These are phyloP conservation scores for Podospora tetraspora DNA, from an alignment of 495 filamentous ascomycete species.

Conservation along the genomic window DNA sequence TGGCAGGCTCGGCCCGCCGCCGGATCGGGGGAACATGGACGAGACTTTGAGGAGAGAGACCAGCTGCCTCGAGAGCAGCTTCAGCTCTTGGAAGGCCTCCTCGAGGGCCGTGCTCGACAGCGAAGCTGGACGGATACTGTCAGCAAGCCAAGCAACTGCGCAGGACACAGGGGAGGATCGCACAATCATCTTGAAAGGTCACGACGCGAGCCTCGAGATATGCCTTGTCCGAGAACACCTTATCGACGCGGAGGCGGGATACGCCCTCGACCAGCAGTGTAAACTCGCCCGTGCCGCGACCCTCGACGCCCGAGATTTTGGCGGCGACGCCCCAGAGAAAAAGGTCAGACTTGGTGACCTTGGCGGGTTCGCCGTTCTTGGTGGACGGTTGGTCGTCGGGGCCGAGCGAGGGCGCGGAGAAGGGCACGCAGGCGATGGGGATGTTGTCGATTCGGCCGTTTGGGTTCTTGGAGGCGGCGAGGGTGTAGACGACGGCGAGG, in stretches of 20 bases:
- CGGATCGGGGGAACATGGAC: slow-evolving; percentile 60
- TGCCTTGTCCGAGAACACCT: slow-evolving; percentile 68
- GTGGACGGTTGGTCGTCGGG: slow-evolving; percentile 66
- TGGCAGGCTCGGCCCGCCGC: slow-evolving; percentile 57
- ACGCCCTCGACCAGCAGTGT: slow-evolving; percentile 81
- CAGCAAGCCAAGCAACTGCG: neutral
- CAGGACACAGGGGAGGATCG: slow-evolving; percentile 29
- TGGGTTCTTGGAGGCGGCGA: slow-evolving; percentile 55
- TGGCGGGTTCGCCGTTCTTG: slow-evolving; percentile 43
- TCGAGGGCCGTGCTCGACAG: slow-evolving; percentile 52
- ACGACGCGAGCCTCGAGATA: slow-evolving; percentile 77
- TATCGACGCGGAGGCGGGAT: slow-evolving; percentile 68
- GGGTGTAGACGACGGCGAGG: slow-evolving; percentile 68
- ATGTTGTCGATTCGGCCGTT: slow-evolving; percentile 58
- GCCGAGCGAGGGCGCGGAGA: slow-evolving; percentile 63
- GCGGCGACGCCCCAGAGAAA: slow-evolving; percentile 73
- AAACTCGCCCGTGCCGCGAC: slow-evolving; percentile 69
- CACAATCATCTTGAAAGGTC: slow-evolving; percentile 49
- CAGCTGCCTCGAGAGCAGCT: slow-evolving; percentile 76
- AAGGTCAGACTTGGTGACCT: slow-evolving; percentile 65
- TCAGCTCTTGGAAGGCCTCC: slow-evolving; percentile 70
- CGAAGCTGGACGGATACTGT: slow-evolving; percentile 24
- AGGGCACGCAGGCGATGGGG: slow-evolving; percentile 75
- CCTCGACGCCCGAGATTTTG: slow-evolving; percentile 79
- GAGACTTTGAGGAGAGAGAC: slow-evolving; percentile 72